phyloP scores from a whole-genome alignment of 2,329 filamentous ascomycete genomes.

The Bipolaris sorokiniana region DNA sequence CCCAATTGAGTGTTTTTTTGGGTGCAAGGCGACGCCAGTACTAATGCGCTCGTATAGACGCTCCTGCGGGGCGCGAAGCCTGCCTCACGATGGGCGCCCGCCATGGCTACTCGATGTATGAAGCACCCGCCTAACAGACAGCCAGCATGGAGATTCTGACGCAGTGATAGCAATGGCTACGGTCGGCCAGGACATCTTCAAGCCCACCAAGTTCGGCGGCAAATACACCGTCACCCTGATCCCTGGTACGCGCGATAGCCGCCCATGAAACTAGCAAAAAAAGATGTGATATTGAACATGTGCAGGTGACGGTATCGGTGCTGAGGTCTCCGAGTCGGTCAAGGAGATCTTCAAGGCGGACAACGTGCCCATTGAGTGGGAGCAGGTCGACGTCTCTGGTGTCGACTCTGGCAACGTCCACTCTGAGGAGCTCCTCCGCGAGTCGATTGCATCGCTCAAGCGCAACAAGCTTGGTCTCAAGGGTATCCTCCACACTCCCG shows the following conservation, averaged over 20 bases:
- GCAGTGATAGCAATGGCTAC: constrained; percentile 57
- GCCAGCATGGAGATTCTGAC: constrained; percentile 22
- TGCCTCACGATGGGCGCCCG: constrained; percentile 56
- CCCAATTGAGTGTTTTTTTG: constrained; percentile 32
- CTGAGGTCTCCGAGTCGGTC: constrained; percentile 96
- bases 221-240: constrained; percentile 99
- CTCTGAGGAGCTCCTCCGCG: constrained; percentile 92
- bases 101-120: constrained; percentile 63
- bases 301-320: constrained; percentile 89
- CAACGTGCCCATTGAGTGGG: constrained; percentile 98
- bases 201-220: constrained; percentile 97
- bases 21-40: constrained; percentile 8
- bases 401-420: constrained; percentile 83
- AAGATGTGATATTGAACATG: constrained; percentile 28
- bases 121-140: not conserved
- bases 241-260: constrained; percentile 67
- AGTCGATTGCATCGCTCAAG: constrained; percentile 92
- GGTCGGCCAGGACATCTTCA: constrained; percentile 94
- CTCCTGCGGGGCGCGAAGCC: constrained; percentile 62
- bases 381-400: constrained; percentile 95
- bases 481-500: constrained; percentile 97
- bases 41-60: constrained; percentile 53
- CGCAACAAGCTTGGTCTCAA: constrained; percentile 99
- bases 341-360: constrained; percentile 99
- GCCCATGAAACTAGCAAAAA: constrained; percentile 5